Evolutionary conservation across 768 basidiomycete genomes (phyloP).

Genomic region (Cystoderma amianthinum): DNA sequence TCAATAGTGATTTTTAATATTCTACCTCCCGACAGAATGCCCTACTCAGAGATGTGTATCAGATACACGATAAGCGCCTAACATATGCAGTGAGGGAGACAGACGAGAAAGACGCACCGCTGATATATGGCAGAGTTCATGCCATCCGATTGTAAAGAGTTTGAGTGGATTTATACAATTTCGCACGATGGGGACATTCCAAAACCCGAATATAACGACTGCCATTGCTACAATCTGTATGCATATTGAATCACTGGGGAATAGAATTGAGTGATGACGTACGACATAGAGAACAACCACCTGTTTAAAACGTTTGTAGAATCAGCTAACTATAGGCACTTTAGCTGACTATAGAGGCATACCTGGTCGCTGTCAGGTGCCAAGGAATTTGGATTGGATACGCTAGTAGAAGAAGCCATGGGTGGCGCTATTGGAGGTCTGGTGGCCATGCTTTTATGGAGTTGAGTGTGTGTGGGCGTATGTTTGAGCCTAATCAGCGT

Average conservation of each 20-base stretch:
- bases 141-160: constrained; percentile 83
- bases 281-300: constrained; percentile 74
- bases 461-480: constrained; percentile 2
- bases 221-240: constrained; percentile 75
- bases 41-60: constrained; percentile 30
- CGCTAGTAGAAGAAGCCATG: constrained; percentile 25
- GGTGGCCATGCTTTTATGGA: constrained; percentile 12
- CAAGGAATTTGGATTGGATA: constrained; percentile 33
- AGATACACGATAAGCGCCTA: constrained; percentile 2
- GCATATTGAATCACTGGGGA: constrained; percentile 5
- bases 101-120: constrained; percentile 40
- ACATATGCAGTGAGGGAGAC: constrained; percentile 4
- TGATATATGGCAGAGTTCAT: constrained; percentile 80
- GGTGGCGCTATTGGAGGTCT: constrained; percentile 39
- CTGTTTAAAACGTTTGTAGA: constrained; percentile 27
- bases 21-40: constrained; percentile 71
- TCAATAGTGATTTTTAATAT: constrained; percentile 80
- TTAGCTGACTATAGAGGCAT: constrained; percentile 15
- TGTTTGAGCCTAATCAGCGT: constrained; percentile 1
- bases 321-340: constrained; percentile 9
- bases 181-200: constrained; percentile 79
- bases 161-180: constrained; percentile 81
- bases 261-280: constrained; percentile 24
- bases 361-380: constrained; percentile 71
- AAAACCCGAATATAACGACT: constrained; percentile 81